Evolutionary conservation across 2,329 filamentous ascomycete species (phyloP).

Genomic region (Hypoxylon rubiginosum): DNA sequence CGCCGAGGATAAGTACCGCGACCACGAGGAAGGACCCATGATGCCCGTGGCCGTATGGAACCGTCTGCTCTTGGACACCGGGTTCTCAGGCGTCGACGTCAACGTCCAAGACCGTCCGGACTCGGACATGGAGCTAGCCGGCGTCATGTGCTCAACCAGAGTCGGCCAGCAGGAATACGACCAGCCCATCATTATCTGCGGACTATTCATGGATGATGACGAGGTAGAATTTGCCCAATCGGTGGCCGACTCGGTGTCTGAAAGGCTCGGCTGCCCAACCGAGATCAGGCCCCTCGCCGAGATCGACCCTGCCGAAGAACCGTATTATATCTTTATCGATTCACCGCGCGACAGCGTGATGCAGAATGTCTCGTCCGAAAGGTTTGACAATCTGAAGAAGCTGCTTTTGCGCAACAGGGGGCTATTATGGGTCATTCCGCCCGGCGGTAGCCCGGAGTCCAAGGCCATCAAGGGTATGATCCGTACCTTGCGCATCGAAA

Average conservation of each 20-base stretch:
- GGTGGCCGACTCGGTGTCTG: background rate
- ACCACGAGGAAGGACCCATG: slow-evolving; percentile 1
- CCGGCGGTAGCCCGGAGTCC: background rate
- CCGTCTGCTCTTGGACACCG: slow-evolving; percentile 13
- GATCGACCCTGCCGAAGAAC: background rate
- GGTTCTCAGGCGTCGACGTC: slow-evolving; percentile 33
- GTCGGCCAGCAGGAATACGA: background rate
- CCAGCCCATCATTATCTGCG: background rate
- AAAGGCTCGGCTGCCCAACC: background rate
- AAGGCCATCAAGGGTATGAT: background rate
- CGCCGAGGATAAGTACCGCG: slow-evolving; percentile 10
- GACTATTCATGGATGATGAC: background rate
- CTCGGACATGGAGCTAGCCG: background rate
- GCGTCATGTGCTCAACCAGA: background rate
- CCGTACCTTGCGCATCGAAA: background rate
- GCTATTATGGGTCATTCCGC: background rate
- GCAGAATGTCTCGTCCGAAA: background rate
- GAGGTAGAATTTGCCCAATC: background rate
- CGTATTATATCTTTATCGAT: background rate
- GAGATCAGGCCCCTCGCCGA: background rate
- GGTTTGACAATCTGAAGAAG: background rate
- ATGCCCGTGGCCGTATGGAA: slow-evolving; percentile 20
- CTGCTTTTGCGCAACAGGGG: background rate
- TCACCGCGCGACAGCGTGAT: background rate
- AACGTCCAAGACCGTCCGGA: background rate